These are phyloP conservation scores for Scedosporium aurantiacum DNA, from an alignment of 2,329 filamentous ascomycete species.

Conservation along the genomic window DNA sequence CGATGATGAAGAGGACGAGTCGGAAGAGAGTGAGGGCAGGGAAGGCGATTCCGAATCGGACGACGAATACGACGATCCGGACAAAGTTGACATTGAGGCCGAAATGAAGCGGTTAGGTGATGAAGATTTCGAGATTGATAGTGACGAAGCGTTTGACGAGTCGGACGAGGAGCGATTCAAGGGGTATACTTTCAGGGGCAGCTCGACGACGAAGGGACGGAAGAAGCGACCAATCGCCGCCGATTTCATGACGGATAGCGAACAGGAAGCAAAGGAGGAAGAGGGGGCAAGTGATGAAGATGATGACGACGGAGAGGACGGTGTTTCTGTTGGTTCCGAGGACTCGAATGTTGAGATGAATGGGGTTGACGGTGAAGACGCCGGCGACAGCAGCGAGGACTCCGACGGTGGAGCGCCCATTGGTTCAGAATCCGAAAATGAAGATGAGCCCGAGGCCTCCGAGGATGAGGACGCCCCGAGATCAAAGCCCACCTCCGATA, in stretches of 20 bases:
- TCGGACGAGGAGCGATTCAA: constrained; percentile 78
- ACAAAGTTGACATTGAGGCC: constrained; percentile 40
- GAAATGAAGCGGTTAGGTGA: constrained; percentile 34
- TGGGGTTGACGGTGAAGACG: constrained; percentile 21
- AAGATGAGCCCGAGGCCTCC: constrained; percentile 20
- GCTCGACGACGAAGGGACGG: constrained; percentile 30
- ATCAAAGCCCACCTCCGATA: constrained; percentile 16
- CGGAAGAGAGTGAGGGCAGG: constrained; percentile 39
- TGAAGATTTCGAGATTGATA: constrained; percentile 50
- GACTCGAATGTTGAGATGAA: constrained; percentile 22
- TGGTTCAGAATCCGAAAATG: constrained; percentile 24
- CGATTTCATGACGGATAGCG: constrained; percentile 44
- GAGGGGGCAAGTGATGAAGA: constrained; percentile 23
- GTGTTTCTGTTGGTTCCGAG: constrained; percentile 21
- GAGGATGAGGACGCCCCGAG: constrained; percentile 15
- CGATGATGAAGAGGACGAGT: constrained; percentile 22
- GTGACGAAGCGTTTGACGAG: constrained; percentile 62
- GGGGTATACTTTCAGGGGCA: constrained; percentile 55
- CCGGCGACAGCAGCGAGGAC: constrained; percentile 23
- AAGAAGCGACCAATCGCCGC: constrained; percentile 37
- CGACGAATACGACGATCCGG: constrained; percentile 45
- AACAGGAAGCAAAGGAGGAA: constrained; percentile 25
- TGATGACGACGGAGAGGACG: constrained; percentile 23
- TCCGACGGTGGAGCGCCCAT: constrained; percentile 3
- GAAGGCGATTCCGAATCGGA: constrained; percentile 23